Percentiles rank a stretch among this genome's conserved stretches.
These are phyloP conservation scores for Cyclocybe cylindracea DNA, from an alignment of 768 basidiomycete species.

Conservation along the genomic window DNA sequence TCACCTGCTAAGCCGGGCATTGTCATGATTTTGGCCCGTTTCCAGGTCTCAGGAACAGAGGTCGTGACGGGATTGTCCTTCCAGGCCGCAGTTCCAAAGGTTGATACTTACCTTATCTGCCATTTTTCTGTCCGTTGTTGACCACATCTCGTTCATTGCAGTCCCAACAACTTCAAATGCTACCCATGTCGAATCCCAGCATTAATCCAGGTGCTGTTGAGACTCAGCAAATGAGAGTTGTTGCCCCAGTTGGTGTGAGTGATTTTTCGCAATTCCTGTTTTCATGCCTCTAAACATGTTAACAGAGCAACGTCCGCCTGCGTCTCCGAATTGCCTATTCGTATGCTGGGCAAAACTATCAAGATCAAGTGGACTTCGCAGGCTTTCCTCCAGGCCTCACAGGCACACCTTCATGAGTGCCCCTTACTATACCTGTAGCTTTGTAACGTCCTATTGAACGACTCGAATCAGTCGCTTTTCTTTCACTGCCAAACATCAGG, in stretches of 20 bases:
- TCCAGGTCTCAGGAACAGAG: constrained; percentile 64
- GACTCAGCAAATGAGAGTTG: constrained; percentile 93
- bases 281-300: constrained; percentile 4
- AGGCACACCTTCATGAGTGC: constrained; percentile 32
- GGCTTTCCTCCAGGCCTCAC: constrained; percentile 84
- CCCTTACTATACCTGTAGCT: background rate
- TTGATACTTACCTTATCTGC: constrained; percentile 27
- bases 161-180: constrained; percentile 98
- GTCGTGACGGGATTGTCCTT: constrained; percentile 74
- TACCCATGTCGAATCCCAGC: constrained; percentile 90
- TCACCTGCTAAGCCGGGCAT: constrained; percentile 81
- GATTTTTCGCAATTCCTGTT: background rate
- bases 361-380: constrained; percentile 94
- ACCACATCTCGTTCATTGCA: constrained; percentile 28
- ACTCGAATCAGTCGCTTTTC: background rate
- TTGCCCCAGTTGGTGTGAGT: constrained; percentile 86
- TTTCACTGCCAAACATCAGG: background rate
- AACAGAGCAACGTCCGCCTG: constrained; percentile 79
- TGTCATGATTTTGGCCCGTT: constrained; percentile 87
- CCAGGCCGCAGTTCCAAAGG: constrained; percentile 98
- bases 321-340: constrained; percentile 82
- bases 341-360: constrained; percentile 66
- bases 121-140: background rate
- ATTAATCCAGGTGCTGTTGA: constrained; percentile 79
- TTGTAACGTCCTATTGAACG: background rate